Evolutionary conservation across 345 rosid genomes (phyloP), one percentile per base, ranked within the genome.

Genomic region (Eutrema yunnanense): DNA sequence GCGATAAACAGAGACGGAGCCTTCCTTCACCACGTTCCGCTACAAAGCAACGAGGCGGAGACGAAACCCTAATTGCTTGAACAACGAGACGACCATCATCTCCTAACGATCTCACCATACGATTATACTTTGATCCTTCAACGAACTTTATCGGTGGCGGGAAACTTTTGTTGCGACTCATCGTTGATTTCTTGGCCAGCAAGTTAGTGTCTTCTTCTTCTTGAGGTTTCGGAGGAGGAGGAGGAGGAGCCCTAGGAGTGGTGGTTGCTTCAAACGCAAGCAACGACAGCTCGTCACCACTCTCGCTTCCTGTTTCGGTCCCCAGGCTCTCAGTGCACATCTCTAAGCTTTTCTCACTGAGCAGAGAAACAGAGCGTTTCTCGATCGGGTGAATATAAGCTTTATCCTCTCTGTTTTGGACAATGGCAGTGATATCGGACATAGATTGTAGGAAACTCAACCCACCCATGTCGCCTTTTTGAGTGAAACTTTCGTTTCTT

Each of bases 241-340:
- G 53, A 71, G 47, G 9, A 58, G 43, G 34, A 72, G 48, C 56
- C 53, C 70, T 59, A 41, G 60, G 79, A 65, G 59, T 50, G 10
- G 36, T 65, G 3, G 33, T 57, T 44, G 54, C 71, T 75, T 83
- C 80, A 10, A 69, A 8, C 6, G 76, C 76, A 78, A 79, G 68
- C 46, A 74, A 78, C 50, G 78, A 70, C 4, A 83, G 64, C 13
- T 82, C 81, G 66, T 82, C 86, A 11, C 73, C 68, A 75, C 42
- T 76, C 8, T 78, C 85, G 52, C 82, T 87, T 2, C 99, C 99
- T 2, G 87, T 90, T 81, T 95, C 99, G 40, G 88, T 81, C 5
- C 98, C 98, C 2, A 95, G 79, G 46, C 84, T 88, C 78, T 95
- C 99, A 9, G 99, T 95, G 75, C 99, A 95, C 86, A 92, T 85